Evolutionary conservation across 441 rosid genomes (phyloP), one percentile per base, ranked within the genome.

Genomic region (Gossypium trilobum): DNA sequence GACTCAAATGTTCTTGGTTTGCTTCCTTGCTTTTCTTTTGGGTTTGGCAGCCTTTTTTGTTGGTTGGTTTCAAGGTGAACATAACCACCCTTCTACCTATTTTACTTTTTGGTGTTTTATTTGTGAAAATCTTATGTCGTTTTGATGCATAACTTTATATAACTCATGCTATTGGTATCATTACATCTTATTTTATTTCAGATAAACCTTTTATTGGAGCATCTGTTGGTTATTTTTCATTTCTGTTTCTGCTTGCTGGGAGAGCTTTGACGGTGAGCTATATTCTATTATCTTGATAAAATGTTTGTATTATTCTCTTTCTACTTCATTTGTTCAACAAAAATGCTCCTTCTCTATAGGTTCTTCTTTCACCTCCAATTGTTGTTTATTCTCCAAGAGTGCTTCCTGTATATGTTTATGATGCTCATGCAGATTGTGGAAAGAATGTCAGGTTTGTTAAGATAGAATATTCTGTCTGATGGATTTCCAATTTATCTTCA

Each of bases 321-420:
- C 65, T 54, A 77, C 13, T 73, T 75, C 52, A 29, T 60, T 65
- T 66, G 57, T 73, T 48, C 74, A 33, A 73, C 59, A 56, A 57
- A 66, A 13, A 39, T 60, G 42, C 20, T 16, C 64, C 44, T 66
- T 60, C 72, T 70, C 31, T 82, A 57, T 79, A 96, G 99, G 99
- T 96, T 80, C 98, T 96, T 78, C 95, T 96, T 75, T 96, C 99
- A 56, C 99, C 98, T 29, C 99, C 99, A 33, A 92, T 96, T 75
- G 98, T 96, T 58, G 99, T 96, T 79, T 96, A 96, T 85, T 96
- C 99, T 58, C 99, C 99, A 62, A 83, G 99, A 81, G 99, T 96
- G 46, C 80, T 96, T 75, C 99, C 99, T 74, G 99, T 94, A 69
- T 94, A 94, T 83, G 96, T 96, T 59, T 96, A 96, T 76, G 98